A percentile compares a stretch with the other conserved stretches of the same genome.
phyloP scores from a whole-genome alignment of 2,329 filamentous ascomycete genomes.

The Paracamarosporium sp. region DNA sequence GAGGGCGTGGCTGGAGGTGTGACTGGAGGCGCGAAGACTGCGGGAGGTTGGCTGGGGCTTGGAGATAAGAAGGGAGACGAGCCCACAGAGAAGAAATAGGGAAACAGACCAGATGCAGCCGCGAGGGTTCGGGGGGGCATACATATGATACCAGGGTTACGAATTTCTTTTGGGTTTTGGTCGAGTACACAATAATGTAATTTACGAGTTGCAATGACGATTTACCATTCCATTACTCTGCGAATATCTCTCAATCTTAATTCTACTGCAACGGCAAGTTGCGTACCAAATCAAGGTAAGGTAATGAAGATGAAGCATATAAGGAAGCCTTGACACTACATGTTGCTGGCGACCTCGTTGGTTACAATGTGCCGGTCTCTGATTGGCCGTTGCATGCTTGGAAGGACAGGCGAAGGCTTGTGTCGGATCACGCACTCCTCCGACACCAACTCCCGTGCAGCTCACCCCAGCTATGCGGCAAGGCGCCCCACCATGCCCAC shows the following conservation, averaged over 20 bases:
- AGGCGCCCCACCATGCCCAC: slow-evolving; percentile 6
- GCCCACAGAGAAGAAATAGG: slow-evolving; percentile 22
- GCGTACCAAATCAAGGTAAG: no score
- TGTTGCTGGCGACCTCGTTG: no score
- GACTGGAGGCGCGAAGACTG: slow-evolving; percentile 33
- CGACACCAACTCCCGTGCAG: slow-evolving; percentile 23
- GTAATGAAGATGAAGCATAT: no score
- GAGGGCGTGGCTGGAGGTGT: slow-evolving; percentile 27
- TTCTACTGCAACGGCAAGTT: no score
- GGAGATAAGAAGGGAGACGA: slow-evolving; percentile 23
- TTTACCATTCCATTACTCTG: no score
- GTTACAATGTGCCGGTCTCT: slow-evolving; percentile 1
- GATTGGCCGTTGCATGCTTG: slow-evolving; percentile 17
- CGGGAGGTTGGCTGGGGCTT: slow-evolving; percentile 30
- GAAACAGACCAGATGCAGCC: background rate
- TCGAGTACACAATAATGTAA: background rate
- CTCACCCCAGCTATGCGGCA: slow-evolving; percentile 5
- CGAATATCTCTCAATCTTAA: no score
- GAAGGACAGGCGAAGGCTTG: no score
- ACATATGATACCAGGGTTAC: slow-evolving; percentile 12
- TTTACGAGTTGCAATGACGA: background rate
- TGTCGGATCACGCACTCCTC: slow-evolving; percentile 29
- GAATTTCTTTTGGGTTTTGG: background rate
- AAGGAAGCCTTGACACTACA: no score
- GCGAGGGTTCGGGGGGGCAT: background rate